A percentile compares a stretch with the other conserved stretches of the same genome.
Conservation (phyloP, 257 asterid species). For the Nicotiana attenuata region DNA sequence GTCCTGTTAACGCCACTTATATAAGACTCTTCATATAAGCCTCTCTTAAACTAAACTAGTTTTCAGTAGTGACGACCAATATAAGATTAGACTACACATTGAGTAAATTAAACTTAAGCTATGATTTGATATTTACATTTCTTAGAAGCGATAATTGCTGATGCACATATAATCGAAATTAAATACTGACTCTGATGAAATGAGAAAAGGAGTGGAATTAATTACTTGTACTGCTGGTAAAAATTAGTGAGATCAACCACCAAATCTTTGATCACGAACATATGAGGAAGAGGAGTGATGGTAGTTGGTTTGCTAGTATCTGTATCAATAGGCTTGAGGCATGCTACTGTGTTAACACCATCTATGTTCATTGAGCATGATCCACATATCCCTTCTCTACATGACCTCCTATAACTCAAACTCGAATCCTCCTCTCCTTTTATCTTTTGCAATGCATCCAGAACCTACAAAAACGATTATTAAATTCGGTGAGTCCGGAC, state of each 20-base stretch:
- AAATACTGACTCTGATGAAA: background rate
- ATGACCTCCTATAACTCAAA: constrained; percentile 61
- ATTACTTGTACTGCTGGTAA: constrained; percentile 78
- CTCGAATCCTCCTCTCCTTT: constrained; percentile 54
- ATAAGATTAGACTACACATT: no score
- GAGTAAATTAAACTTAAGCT: background rate
- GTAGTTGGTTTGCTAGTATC: constrained; percentile 37
- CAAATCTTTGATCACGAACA: constrained; percentile 75
- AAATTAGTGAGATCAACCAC: constrained; percentile 72
- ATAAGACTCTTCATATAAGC: background rate
- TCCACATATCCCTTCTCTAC: constrained; percentile 79
- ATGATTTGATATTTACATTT: background rate
- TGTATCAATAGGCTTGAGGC: constrained; percentile 58
- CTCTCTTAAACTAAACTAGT: no score
- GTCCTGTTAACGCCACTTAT: background rate
- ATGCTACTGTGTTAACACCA: constrained; percentile 71
- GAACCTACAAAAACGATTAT: constrained; percentile 31
- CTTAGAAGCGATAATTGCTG: background rate
- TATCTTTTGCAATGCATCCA: constrained; percentile 67
- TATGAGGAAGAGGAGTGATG: constrained; percentile 76
- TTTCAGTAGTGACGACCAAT: no score
- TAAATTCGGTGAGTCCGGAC: no score
- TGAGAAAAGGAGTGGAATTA: background rate
- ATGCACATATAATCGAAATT: background rate
- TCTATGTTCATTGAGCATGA: constrained; percentile 81